A percentile compares a stretch with the other conserved stretches of the same genome.
Conservation (phyloP, 2,329 filamentous ascomycete genomes). For the Hypoxylon sp. region DNA sequence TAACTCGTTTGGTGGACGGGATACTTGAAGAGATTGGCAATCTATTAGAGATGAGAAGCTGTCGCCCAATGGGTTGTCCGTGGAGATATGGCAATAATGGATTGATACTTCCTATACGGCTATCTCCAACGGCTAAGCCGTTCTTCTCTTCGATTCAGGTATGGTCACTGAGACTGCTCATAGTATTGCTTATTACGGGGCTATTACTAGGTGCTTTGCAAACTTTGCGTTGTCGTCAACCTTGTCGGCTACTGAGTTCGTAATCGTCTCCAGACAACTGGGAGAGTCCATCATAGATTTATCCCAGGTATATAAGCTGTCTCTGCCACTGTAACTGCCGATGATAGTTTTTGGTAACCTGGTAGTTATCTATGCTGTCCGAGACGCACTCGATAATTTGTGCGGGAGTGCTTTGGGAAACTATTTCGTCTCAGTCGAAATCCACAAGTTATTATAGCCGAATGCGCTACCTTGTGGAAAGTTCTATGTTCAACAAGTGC, state of each 20-base stretch:
- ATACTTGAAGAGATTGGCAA: too few relatives aligned
- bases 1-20: too few relatives aligned
- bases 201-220: conserved; percentile 68
- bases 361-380: conserved; percentile 76
- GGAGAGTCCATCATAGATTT: conserved; percentile 64
- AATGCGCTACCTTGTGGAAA: conserved; percentile 47
- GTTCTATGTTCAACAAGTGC: conserved; percentile 57
- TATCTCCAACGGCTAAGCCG: conserved; percentile 69
- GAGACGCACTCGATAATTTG: conserved; percentile 77
- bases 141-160: conserved; percentile 80
- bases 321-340: conserved; percentile 80
- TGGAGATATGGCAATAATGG: not conserved
- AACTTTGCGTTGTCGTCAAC: conserved; percentile 16
- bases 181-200: conserved; percentile 61
- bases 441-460: conserved; percentile 78
- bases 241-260: conserved; percentile 51
- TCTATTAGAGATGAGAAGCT: not conserved
- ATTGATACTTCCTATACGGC: not conserved
- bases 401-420: conserved; percentile 70
- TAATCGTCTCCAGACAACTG: conserved; percentile 53
- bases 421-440: conserved; percentile 82
- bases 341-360: conserved; percentile 83
- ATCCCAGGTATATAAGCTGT: conserved; percentile 73
- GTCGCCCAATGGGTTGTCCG: not conserved
- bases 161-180: conserved; percentile 81